These are phyloP conservation scores for Leptodontidium sp. DNA, from an alignment of 2,329 filamentous ascomycete species.

Conservation along the genomic window DNA sequence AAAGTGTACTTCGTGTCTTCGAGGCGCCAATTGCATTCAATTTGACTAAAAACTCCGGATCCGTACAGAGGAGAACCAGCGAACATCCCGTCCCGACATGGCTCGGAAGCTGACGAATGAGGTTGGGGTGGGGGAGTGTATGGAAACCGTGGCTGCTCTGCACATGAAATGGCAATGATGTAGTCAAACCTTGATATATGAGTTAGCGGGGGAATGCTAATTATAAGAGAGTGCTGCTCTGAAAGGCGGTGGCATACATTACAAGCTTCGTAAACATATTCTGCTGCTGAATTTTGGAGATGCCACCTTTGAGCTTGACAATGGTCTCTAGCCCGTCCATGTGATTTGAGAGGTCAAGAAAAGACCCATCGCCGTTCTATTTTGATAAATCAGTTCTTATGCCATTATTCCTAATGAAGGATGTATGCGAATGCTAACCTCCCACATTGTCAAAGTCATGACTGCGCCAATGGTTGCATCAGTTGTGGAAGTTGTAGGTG, in stretches of 20 bases:
- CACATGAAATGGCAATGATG: slow-evolving; percentile 10
- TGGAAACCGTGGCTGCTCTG: not conserved
- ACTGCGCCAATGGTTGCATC: slow-evolving; percentile 11
- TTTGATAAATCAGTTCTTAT: not conserved
- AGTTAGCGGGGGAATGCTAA: not conserved
- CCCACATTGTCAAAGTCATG: slow-evolving; percentile 21
- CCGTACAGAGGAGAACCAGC: not conserved
- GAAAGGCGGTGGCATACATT: not conserved
- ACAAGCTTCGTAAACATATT: slow-evolving; percentile 12
- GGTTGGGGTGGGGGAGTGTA: not conserved
- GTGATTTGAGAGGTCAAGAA: not conserved
- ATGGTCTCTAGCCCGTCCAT: slow-evolving; percentile 19
- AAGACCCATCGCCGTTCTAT: slow-evolving; percentile 15
- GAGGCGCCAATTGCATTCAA: not conserved
- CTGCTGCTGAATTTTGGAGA: slow-evolving; percentile 9
- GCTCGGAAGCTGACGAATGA: not conserved
- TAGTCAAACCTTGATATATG: slow-evolving; percentile 11
- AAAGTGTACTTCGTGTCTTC: slow-evolving; percentile 7
- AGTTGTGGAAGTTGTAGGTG: not conserved
- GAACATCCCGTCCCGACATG: not conserved
- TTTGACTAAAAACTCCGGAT: slow-evolving; percentile 1
- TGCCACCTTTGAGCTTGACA: slow-evolving; percentile 8
- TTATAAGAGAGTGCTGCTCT: not conserved
- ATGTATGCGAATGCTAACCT: not conserved
- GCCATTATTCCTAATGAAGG: not conserved